These are phyloP conservation scores for Coriaria nepalensis DNA, from an alignment of 306 rosid genomes.

Conservation along the genomic window DNA sequence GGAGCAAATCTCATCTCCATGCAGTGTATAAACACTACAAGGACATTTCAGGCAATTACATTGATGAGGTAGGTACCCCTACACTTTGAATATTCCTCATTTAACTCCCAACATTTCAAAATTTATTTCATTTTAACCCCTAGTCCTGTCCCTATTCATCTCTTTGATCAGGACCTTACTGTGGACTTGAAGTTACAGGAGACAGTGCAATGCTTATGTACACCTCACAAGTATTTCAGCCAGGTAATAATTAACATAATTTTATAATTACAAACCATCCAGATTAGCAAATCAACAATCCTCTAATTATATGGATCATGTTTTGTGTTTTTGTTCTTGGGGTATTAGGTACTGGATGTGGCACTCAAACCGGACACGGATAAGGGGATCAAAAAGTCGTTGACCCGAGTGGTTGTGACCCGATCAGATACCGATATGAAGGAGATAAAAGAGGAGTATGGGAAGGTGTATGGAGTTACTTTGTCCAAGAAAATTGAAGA, in stretches of 20 bases:
- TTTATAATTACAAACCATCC: background rate
- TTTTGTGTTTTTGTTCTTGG: background rate
- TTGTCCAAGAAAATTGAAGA: constrained; percentile 46
- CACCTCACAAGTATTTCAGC: constrained; percentile 50
- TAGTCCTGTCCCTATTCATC: background rate
- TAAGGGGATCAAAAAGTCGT: constrained; percentile 42
- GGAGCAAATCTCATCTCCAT: constrained; percentile 65
- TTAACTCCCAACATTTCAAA: too few relatives aligned
- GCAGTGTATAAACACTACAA: constrained; percentile 54
- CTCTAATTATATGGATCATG: background rate
- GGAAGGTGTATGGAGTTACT: constrained; percentile 35
- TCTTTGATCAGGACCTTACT: constrained; percentile 44
- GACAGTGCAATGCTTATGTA: constrained; percentile 56
- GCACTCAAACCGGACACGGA: constrained; percentile 47
- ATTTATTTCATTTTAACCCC: background rate
- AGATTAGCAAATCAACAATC: background rate
- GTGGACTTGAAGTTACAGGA: constrained; percentile 41
- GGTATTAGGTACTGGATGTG: constrained; percentile 36
- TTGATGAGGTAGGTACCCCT: constrained; percentile 62
- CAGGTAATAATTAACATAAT: constrained; percentile 31
- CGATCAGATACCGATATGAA: constrained; percentile 67
- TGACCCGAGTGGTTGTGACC: constrained; percentile 75
- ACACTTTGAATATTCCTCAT: too few relatives aligned
- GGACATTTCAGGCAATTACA: constrained; percentile 34
- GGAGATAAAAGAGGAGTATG: constrained; percentile 43